Percentiles rank a stretch among this genome's conserved stretches.
Evolutionary conservation across 1,284 basidiomycete species (phyloP).

Genomic region (Rhodotorula sp.): DNA sequence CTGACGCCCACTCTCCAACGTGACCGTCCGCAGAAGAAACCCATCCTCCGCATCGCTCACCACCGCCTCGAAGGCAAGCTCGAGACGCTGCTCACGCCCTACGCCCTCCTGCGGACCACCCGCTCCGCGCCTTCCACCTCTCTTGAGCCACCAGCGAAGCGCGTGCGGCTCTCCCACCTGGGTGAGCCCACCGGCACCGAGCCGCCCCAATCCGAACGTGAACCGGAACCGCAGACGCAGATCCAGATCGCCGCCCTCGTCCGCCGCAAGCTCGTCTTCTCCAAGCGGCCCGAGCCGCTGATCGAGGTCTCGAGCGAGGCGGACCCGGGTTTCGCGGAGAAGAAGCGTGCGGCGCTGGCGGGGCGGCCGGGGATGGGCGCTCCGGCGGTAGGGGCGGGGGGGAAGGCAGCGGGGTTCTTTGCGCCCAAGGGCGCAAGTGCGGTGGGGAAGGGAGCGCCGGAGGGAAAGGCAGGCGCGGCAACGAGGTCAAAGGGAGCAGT

Average conservation of each 20-base stretch:
- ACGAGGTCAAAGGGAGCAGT: too few relatives aligned
- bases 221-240: background rate
- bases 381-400: conserved; percentile 3
- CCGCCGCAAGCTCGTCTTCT: conserved; percentile 43
- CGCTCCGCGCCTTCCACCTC: background rate
- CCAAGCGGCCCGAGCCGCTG: conserved; percentile 44
- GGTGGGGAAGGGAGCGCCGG: background rate
- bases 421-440: background rate
- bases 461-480: background rate
- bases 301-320: conserved; percentile 35
- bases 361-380: conserved; percentile 1
- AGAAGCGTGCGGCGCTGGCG: background rate
- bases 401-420: background rate
- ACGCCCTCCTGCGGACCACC: conserved; percentile 43
- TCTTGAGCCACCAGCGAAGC: background rate
- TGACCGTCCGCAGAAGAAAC: conserved; percentile 31
- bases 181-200: background rate
- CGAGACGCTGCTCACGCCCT: conserved; percentile 40
- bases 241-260: conserved; percentile 42
- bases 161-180: background rate
- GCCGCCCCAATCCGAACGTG: background rate
- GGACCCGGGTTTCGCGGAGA: background rate
- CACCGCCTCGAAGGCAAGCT: conserved; percentile 45
- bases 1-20: too few relatives aligned
- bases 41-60: conserved; percentile 44